A percentile compares a stretch with the other conserved stretches of the same genome.
Conservation (phyloP, 148 eudicot genomes). For the Mesembryanthemum crystallinum region DNA sequence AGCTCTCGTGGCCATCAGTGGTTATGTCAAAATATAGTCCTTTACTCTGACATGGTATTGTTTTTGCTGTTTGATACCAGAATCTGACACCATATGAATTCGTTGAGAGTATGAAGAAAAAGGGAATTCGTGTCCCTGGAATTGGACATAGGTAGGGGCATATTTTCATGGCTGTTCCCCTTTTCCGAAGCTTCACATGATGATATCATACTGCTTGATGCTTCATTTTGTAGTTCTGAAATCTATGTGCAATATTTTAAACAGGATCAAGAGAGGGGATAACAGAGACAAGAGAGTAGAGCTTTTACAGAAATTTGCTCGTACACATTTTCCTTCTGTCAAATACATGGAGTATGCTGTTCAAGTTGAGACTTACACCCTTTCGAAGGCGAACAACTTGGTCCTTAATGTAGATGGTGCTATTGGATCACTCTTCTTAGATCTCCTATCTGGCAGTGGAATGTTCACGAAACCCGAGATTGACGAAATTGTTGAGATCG, state of each 20-base stretch:
- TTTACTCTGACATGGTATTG: constrained; percentile 11
- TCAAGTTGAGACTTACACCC: constrained; percentile 91
- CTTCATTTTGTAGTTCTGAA: not conserved
- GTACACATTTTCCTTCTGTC: constrained; percentile 85
- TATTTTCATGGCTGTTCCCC: not conserved
- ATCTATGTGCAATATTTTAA: constrained; percentile 6
- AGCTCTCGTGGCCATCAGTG: constrained; percentile 20
- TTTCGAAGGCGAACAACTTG: constrained; percentile 91
- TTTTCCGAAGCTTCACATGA: not conserved
- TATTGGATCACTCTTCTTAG: constrained; percentile 90
- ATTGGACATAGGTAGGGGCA: constrained; percentile 85
- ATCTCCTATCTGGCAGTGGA: constrained; percentile 94
- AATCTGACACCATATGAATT: constrained; percentile 85
- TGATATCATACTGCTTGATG: too few relatives aligned
- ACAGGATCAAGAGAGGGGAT: constrained; percentile 93
- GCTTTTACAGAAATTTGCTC: constrained; percentile 74
- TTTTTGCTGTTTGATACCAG: constrained; percentile 38
- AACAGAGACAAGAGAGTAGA: constrained; percentile 99
- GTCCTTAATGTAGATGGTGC: constrained; percentile 95
- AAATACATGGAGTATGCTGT: constrained; percentile 99
- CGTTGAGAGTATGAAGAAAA: constrained; percentile 96
- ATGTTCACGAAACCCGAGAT: constrained; percentile 94
- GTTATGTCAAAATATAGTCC: not conserved
- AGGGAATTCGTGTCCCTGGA: constrained; percentile 98
- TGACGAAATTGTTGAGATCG: constrained; percentile 86